Evolutionary conservation across 495 filamentous ascomycete species (phyloP), one percentile per base, ranked within the genome.

Genomic region (Hamigera avellanea): DNA sequence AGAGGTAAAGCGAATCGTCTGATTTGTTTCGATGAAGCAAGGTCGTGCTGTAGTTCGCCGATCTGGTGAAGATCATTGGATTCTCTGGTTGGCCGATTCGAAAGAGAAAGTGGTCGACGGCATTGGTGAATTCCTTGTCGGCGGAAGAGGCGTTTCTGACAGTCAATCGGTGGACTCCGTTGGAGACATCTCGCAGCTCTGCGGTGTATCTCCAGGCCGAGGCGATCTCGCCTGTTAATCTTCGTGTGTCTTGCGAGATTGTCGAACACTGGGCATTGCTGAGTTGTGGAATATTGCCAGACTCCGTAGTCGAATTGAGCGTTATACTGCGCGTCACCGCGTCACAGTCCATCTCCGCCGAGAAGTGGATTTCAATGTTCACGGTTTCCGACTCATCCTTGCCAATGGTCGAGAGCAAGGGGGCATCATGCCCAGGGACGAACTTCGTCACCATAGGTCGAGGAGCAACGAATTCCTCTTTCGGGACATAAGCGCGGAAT

Each of bases 361-460:
- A 79, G 55, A 78, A 85, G 32, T 76, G 69, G 10, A 85, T 36
- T 28, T 66, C 53, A 26, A 80, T 46, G 2, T 63, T 41, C 4
- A 78, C 45, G 2, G 53, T 51, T 28, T 80, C 69, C 6, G 57
- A 42, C 30, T 69, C 58, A 18, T 54, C 59, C 0, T 63, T 51
- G 9, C 26, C 39, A 5, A 62, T 64, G 3, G 57, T 67, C 0
- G 78, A 80, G 6, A 69, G 48, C 0, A 81, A 37, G 2, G 77
- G 72, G 0, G 49, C 41, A 40, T 85, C 80, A 44, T 85, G 80
- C 2, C 78, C 76, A 0, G 80, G 80, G 0, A 52, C 37, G 43
- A 83, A 77, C 32, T 66, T 64, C 7, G 80, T 83, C 42, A 85
- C 75, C 61, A 78, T 76, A 5, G 80, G 79, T 1, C 62, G 57